phyloP scores from a whole-genome alignment of 2,329 filamentous ascomycete genomes.

The Fusarium sp. region DNA sequence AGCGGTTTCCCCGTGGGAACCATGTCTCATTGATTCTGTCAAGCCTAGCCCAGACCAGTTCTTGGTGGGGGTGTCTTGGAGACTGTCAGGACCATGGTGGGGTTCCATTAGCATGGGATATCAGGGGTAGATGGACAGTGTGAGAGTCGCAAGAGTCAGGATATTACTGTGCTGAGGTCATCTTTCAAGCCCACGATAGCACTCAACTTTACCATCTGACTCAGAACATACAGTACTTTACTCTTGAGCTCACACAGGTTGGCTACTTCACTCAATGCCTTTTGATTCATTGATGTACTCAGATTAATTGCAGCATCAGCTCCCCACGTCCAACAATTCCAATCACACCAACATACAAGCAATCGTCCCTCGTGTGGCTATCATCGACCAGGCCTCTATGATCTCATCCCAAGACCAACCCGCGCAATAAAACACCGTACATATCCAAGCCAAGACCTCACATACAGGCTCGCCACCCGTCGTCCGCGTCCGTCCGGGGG shows the following conservation, averaged over 20 bases:
- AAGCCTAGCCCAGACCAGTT: slow-evolving; percentile 12
- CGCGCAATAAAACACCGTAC: background rate
- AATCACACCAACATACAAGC: slow-evolving; percentile 11
- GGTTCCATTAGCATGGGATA: slow-evolving; percentile 29
- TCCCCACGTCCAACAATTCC: slow-evolving; percentile 39
- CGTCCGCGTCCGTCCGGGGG: slow-evolving; percentile 18
- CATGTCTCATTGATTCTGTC: slow-evolving; percentile 33
- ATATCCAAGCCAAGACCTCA: slow-evolving; percentile 6
- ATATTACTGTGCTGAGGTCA: slow-evolving; percentile 7
- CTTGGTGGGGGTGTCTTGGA: slow-evolving; percentile 38
- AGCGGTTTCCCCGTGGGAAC: slow-evolving; percentile 25
- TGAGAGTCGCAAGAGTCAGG: background rate
- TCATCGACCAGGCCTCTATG: slow-evolving; percentile 14
- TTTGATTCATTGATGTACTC: slow-evolving; percentile 31
- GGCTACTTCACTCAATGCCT: slow-evolving; percentile 10
- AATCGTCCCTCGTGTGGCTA: slow-evolving; percentile 7
- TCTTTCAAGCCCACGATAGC: background rate
- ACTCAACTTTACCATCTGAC: slow-evolving; percentile 2
- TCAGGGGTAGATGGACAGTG: slow-evolving; percentile 18
- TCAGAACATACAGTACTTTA: slow-evolving; percentile 37
- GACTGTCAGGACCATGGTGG: slow-evolving; percentile 19
- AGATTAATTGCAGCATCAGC: slow-evolving; percentile 22
- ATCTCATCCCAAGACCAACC: slow-evolving; percentile 7
- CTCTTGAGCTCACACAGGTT: slow-evolving; percentile 11
- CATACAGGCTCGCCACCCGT: slow-evolving; percentile 27